A percentile compares a stretch with the other conserved stretches of the same genome.
phyloP scores from a whole-genome alignment of 202 grass and related monocot genomes.

The Dendrocalamus latiflorus region DNA sequence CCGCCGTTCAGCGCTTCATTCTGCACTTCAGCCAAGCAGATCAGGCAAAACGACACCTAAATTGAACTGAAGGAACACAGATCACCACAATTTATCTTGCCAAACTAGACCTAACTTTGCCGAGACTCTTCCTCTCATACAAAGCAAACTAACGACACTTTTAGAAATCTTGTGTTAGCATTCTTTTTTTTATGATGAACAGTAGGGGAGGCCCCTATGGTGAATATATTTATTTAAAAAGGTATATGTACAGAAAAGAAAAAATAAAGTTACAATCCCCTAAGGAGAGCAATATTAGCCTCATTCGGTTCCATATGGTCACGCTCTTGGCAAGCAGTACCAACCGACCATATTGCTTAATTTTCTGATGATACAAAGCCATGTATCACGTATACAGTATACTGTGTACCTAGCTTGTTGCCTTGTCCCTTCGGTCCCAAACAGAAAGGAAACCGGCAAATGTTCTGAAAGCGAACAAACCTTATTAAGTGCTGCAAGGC shows the following conservation, averaged over 20 bases:
- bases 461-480: slow-evolving; percentile 2
- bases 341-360: not conserved
- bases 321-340: not conserved
- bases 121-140: not conserved
- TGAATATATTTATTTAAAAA: too few relatives aligned
- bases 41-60: not conserved
- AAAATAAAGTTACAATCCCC: too few relatives aligned
- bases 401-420: too few relatives aligned
- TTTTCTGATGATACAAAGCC: too few relatives aligned
- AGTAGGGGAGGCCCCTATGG: too few relatives aligned
- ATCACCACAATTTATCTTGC: not conserved
- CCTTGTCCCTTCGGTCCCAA: not conserved
- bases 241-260: too few relatives aligned
- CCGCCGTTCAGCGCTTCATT: slow-evolving; percentile 68
- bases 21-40: not conserved
- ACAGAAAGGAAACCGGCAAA: not conserved
- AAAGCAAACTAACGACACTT: not conserved
- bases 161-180: not conserved
- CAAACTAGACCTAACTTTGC: not conserved
- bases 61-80: not conserved
- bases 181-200: not conserved
- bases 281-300: not conserved
- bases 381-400: too few relatives aligned
- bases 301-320: not conserved
- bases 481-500: slow-evolving; percentile 77